These are phyloP conservation scores for Hypoxylon intermedium DNA, from an alignment of 495 filamentous ascomycete genomes.

Conservation along the genomic window DNA sequence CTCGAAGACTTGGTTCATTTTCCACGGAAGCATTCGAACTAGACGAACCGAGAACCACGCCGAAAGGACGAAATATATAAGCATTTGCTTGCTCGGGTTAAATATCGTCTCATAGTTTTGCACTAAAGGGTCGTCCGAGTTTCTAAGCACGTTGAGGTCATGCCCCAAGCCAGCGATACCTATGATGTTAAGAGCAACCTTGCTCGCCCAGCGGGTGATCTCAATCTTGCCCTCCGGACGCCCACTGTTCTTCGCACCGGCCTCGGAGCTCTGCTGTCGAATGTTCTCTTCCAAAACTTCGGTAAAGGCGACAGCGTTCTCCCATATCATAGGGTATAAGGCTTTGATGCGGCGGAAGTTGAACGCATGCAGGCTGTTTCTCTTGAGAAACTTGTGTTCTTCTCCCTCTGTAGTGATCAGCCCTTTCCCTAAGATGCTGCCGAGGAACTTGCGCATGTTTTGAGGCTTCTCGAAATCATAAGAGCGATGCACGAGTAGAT, in stretches of 20 bases:
- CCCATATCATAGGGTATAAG: constrained; percentile 78
- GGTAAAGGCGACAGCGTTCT: constrained; percentile 53
- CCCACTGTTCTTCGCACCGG: constrained; percentile 44
- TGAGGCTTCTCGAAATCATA: constrained; percentile 76
- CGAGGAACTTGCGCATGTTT: constrained; percentile 58
- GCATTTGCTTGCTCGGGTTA: constrained; percentile 44
- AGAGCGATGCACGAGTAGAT: constrained; percentile 65
- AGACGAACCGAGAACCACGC: constrained; percentile 54
- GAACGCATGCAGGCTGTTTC: constrained; percentile 76
- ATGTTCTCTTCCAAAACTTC: constrained; percentile 42
- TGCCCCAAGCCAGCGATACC: constrained; percentile 74
- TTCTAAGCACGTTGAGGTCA: constrained; percentile 69
- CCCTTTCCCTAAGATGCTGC: constrained; percentile 68
- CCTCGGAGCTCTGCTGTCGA: constrained; percentile 39
- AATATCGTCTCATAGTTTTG: constrained; percentile 66
- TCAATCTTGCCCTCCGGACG: constrained; percentile 58
- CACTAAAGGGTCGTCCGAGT: constrained; percentile 64
- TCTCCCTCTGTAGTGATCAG: constrained; percentile 77
- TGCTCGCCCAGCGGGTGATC: constrained; percentile 65
- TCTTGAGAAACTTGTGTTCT: constrained; percentile 76
- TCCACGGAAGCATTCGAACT: constrained; percentile 60
- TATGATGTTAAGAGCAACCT: constrained; percentile 78
- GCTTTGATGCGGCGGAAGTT: constrained; percentile 77
- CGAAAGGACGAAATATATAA: constrained; percentile 47
- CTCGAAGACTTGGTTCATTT: constrained; percentile 63